Evolutionary conservation across 2,329 filamentous ascomycete species (phyloP), one percentile per base, ranked within the genome.

Genomic region (Xylariomycetidae sp.): DNA sequence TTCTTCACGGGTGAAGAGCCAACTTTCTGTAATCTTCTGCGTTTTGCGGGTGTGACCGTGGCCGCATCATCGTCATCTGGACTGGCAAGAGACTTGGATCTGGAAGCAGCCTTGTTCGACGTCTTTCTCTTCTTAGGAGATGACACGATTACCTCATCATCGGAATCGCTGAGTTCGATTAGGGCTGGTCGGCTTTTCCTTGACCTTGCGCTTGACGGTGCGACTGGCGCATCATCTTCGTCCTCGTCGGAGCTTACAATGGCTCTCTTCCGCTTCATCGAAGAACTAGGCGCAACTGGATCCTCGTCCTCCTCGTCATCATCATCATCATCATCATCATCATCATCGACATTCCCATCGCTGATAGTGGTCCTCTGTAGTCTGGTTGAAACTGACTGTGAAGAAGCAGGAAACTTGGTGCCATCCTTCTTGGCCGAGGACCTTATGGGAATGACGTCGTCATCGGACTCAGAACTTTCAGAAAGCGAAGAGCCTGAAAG

Each of bases 71-170:
- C n/a, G n/a, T n/a, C n/a, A n/a, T n/a, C n/a, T n/a, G 24, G 22
- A 12, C 17, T 10, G 20, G 39, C 12, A 6, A 25, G 7, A 14
- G 8, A 8, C 8, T 46, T n/a, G 19, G 12, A 12, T 38, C 29
- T 35, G 36, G 7, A 37, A 37, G 4, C 40, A 37, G 35, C 27
- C 9, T 30, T 23, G 19, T 42, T 38, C 6, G 33, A 34, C 2
- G 42, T 39, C 31, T 47, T 56, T 6, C 48, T 50, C 36, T 44
- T 53, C 37, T 58, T 59, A 4, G 56, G 52, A 6, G 51, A 57
- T n/a, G 47, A 25, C 15, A 44, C 20, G 6, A 45, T 41, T 13
- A 37, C 35, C 2, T 30, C 34, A 16, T 46, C 42, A 15, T 52
- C 49, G 6, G 45, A 48, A 32, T 49, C 45, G 27, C 48, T 44